Conservation (phyloP, 2,329 filamentous ascomycete genomes). For the Pseudovirgaria hyperparasitica region DNA sequence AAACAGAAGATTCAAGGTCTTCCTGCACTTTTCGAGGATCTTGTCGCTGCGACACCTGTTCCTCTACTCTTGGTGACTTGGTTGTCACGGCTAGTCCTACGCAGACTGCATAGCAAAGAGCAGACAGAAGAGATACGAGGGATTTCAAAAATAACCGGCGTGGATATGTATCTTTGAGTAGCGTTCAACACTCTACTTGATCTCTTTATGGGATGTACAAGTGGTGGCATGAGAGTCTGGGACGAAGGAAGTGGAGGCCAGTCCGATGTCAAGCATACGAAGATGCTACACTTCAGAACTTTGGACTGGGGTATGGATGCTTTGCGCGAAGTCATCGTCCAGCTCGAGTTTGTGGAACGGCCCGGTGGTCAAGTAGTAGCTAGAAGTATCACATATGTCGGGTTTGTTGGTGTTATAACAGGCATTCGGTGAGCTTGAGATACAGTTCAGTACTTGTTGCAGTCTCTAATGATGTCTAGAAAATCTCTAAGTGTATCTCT, state of each 20-base stretch:
- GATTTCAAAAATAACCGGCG: slow-evolving; percentile 36
- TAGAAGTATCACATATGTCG: slow-evolving; percentile 37
- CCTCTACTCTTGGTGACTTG: slow-evolving; percentile 9
- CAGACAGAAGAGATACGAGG: slow-evolving; percentile 50
- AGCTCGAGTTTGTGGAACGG: slow-evolving; percentile 25
- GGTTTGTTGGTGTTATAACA: slow-evolving; percentile 39
- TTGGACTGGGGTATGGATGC: slow-evolving; percentile 35
- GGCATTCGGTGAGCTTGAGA: slow-evolving; percentile 28
- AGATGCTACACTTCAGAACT: slow-evolving; percentile 44
- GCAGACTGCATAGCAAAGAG: slow-evolving; percentile 38
- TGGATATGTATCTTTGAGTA: slow-evolving; percentile 48
- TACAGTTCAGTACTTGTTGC: not conserved
- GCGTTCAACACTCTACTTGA: slow-evolving; percentile 52
- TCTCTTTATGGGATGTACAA: slow-evolving; percentile 52
- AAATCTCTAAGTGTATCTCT: slow-evolving; percentile 34
- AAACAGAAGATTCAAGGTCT: slow-evolving; percentile 31
- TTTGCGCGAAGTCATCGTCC: slow-evolving; percentile 28
- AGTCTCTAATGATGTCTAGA: slow-evolving; percentile 9
- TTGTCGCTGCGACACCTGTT: slow-evolving; percentile 22
- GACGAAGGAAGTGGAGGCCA: slow-evolving; percentile 1
- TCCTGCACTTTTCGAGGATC: slow-evolving; percentile 36
- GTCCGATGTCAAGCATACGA: slow-evolving; percentile 7
- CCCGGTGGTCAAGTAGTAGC: slow-evolving; percentile 28
- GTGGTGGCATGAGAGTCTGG: slow-evolving; percentile 28
- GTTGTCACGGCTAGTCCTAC: slow-evolving; percentile 35